These are phyloP conservation scores for Erodium maritimum DNA, from an alignment of 345 rosid species.

Conservation along the genomic window DNA sequence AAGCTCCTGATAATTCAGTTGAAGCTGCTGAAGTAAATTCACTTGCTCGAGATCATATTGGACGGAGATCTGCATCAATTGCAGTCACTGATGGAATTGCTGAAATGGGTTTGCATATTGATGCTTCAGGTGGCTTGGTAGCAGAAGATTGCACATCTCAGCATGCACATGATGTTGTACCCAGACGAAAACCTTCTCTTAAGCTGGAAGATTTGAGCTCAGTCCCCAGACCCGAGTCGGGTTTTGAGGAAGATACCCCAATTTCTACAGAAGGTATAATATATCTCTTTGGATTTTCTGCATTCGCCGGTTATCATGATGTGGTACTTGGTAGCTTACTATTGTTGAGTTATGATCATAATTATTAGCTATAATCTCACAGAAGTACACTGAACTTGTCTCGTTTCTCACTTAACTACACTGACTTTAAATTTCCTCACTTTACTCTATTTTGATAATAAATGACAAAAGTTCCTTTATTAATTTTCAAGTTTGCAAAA, in stretches of 20 bases:
- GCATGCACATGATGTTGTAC: constrained; percentile 4
- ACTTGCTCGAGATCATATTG: too few relatives aligned
- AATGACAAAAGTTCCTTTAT: too few relatives aligned
- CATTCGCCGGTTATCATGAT: too few relatives aligned
- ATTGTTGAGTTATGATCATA: background rate
- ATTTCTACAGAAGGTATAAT: constrained; percentile 4
- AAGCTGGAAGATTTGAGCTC: constrained; percentile 19
- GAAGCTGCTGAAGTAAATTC: constrained; percentile 1
- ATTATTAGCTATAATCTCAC: too few relatives aligned
- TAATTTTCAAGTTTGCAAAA: too few relatives aligned
- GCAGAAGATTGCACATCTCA: constrained; percentile 6
- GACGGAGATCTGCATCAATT: too few relatives aligned
- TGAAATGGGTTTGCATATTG: constrained; percentile 9
- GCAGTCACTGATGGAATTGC: constrained; percentile 7
- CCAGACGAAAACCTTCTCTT: constrained; percentile 4
- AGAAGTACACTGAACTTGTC: too few relatives aligned
- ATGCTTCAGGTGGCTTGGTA: constrained; percentile 8
- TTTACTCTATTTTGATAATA: too few relatives aligned
- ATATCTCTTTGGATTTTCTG: background rate
- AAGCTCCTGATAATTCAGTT: too few relatives aligned
- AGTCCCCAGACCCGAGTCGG: constrained; percentile 3
- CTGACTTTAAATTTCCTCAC: too few relatives aligned
- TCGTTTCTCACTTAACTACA: too few relatives aligned
- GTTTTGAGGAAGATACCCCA: constrained; percentile 6
- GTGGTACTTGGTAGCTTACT: background rate